Base-by-base conservation (phyloP, 306 rosid genomes). In the Ormosia emarginata region DNA sequence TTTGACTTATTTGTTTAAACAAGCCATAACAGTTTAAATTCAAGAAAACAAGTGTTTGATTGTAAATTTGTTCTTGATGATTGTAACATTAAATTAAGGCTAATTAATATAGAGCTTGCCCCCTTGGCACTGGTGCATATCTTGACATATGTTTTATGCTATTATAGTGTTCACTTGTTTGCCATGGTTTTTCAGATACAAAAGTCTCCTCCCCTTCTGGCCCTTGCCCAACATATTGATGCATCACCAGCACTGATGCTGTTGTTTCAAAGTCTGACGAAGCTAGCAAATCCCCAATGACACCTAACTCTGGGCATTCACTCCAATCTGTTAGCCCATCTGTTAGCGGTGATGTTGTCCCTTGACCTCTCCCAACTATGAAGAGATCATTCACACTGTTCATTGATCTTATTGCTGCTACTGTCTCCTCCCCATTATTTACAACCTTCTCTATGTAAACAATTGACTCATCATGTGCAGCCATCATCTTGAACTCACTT, bases 281-380 rank as follows among this genome's bases (percentile, higher is more conserved):
- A 15, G 98, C 97, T 17, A 94, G 24, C 86, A 94, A 68, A 68
- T 94, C 98, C 4, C 98, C 98, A 8, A 94, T 94, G 5, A 92
- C 89, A 6, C 98, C 97, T 0, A 94, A 91, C 59, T 94, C 98
- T 0, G 97, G 97, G 34, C 93, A 94, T 57, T 92, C 98, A 47
- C 97, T 94, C 97, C 97, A 92, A 79, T 90, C 97, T 0, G 91
- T 90, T 0, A 94, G 40, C 6, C 98, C 98, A 1, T 93, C 97
- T 2, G 86, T 93, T 11, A 94, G 72, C 0, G 95, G 85, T 2
- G 98, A 90, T 43, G 68, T 3, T 39, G 65, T 24, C 2, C 93
- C 93, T 53, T 94, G 94, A n/a, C 96, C 97, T 80, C 94, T 90
- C 7, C 98, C 98, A 3, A 94, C 97, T 77, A 94, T 89, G 50